Conservation (phyloP, 768 basidiomycete species). For the Boletus subcaerulescens region DNA sequence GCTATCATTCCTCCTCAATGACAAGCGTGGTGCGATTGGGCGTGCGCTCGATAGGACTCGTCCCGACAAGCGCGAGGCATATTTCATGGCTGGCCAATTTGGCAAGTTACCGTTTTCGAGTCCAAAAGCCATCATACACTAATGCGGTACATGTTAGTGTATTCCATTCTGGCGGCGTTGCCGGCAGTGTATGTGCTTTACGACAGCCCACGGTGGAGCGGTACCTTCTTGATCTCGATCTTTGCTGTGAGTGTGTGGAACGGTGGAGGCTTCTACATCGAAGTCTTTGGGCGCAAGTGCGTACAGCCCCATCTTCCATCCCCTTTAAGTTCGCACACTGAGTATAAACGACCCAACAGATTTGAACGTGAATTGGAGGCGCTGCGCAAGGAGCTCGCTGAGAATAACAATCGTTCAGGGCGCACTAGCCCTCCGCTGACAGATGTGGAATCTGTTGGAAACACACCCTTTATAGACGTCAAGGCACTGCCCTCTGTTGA, state of each 20-base stretch:
- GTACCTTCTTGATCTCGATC: slow-evolving; percentile 71
- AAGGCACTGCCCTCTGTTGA: slow-evolving; percentile 19
- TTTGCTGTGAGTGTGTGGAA: slow-evolving; percentile 94
- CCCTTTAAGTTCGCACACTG: not conserved
- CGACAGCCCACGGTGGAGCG: slow-evolving; percentile 74
- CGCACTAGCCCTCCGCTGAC: slow-evolving; percentile 50
- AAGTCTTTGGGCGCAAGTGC: slow-evolving; percentile 95
- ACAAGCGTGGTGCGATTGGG: slow-evolving; percentile 84
- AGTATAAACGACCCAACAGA: slow-evolving; percentile 38
- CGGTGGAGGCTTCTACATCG: slow-evolving; percentile 93
- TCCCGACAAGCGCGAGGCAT: slow-evolving; percentile 57
- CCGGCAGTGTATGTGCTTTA: slow-evolving; percentile 85
- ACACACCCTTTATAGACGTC: slow-evolving; percentile 33
- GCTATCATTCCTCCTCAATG: slow-evolving; percentile 83
- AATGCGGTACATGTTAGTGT: slow-evolving; percentile 47
- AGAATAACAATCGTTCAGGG: slow-evolving; percentile 54
- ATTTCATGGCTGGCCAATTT: slow-evolving; percentile 86
- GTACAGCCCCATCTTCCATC: slow-evolving; percentile 31
- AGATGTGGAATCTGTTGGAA: slow-evolving; percentile 39
- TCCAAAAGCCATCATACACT: not conserved
- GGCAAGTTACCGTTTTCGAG: slow-evolving; percentile 40
- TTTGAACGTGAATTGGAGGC: slow-evolving; percentile 93
- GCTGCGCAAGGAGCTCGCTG: slow-evolving; percentile 85
- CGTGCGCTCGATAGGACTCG: slow-evolving; percentile 59
- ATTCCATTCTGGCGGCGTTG: slow-evolving; percentile 81